Conservation (phyloP, 495 filamentous ascomycete genomes). For the Trichoderma gamsii region DNA sequence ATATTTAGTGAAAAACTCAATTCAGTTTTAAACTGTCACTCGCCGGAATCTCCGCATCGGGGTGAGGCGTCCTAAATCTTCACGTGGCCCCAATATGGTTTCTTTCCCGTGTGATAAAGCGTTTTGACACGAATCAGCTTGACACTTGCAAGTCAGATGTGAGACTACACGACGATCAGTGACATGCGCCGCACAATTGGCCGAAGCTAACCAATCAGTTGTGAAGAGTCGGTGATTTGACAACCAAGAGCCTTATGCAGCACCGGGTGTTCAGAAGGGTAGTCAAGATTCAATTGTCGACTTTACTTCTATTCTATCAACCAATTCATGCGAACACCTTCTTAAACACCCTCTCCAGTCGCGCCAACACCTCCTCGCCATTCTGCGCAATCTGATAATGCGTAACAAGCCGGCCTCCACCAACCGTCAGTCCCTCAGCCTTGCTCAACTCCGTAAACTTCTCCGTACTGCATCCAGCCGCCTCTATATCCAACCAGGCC, state of each 20-base stretch:
- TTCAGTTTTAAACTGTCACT: too few species aligned
- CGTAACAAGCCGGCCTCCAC: constrained; percentile 51
- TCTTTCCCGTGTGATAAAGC: too few species aligned
- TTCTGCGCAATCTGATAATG: constrained; percentile 57
- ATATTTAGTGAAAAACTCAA: too few species aligned
- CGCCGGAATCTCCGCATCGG: too few species aligned
- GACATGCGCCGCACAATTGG: too few species aligned
- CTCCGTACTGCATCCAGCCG: constrained; percentile 35
- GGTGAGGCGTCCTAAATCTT: too few species aligned
- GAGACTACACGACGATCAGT: too few species aligned
- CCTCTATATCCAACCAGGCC: constrained; percentile 80
- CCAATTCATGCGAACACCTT: constrained; percentile 25
- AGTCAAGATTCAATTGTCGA: neutral
- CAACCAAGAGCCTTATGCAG: neutral
- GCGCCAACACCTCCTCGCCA: constrained; percentile 42
- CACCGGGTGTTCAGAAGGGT: neutral
- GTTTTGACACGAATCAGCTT: too few species aligned
- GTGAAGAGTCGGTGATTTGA: neutral
- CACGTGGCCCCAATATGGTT: too few species aligned
- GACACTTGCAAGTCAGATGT: too few species aligned
- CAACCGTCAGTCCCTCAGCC: constrained; percentile 49
- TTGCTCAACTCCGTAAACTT: constrained; percentile 44
- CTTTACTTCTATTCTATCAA: neutral
- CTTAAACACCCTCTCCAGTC: constrained; percentile 44
- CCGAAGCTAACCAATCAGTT: too few species aligned